Conservation (phyloP, 331 rosid species). For the Telfairia occidentalis region DNA sequence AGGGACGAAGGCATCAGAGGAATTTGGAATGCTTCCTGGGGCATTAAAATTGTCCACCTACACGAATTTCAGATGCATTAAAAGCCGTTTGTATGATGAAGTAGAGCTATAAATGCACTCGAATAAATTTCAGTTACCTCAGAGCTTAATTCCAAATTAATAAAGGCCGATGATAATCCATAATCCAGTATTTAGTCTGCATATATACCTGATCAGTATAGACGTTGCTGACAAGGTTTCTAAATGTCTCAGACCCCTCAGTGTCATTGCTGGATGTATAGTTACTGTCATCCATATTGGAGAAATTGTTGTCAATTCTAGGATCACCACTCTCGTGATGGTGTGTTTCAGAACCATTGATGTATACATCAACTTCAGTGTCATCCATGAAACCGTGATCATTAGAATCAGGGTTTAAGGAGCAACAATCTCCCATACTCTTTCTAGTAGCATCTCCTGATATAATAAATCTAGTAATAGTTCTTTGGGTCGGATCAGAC, state of each 20-base stretch:
- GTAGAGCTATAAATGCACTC: background rate
- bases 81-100: background rate
- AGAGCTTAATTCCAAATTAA: background rate
- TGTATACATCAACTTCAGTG: slow-evolving; percentile 29
- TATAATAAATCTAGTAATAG: slow-evolving; percentile 52
- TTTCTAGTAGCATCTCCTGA: slow-evolving; percentile 35
- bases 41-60: slow-evolving; percentile 19
- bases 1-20: slow-evolving; percentile 8
- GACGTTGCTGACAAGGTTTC: slow-evolving; percentile 14
- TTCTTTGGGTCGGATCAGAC: slow-evolving; percentile 61
- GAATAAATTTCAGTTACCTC: background rate
- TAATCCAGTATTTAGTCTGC: background rate
- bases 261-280: slow-evolving; percentile 15
- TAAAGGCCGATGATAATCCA: slow-evolving; percentile 1
- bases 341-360: slow-evolving; percentile 22
- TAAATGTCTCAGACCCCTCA: slow-evolving; percentile 21
- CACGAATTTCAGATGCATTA: slow-evolving; percentile 12
- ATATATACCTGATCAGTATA: slow-evolving; percentile 11
- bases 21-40: slow-evolving; percentile 19
- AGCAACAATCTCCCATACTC: slow-evolving; percentile 12
- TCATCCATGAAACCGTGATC: slow-evolving; percentile 27
- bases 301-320: slow-evolving; percentile 22
- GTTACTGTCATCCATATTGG: slow-evolving; percentile 23
- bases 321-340: slow-evolving; percentile 20
- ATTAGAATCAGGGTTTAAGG: slow-evolving; percentile 15